Evolutionary conservation across 2,329 filamentous ascomycete genomes (phyloP), one percentile per base, ranked within the genome.

Genomic region (Aspergillus ochraceus): DNA sequence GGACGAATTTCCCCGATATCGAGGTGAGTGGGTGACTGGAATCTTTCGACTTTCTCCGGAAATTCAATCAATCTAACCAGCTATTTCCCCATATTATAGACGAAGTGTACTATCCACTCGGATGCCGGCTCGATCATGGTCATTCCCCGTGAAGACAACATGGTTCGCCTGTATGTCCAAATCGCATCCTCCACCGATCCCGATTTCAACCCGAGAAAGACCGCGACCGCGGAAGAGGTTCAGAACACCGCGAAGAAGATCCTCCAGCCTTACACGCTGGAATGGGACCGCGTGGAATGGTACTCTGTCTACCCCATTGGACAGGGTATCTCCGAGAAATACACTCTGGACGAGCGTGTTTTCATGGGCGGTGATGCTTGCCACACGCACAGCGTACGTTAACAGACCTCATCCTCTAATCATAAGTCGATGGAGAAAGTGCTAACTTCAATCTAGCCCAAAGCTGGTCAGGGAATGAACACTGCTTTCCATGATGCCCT

Each of bases 21-120:
- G 84, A 86, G 78, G 81, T 82, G 73, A 58, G 73, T 49, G 17
- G 17, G 11, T 30, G 14, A 11, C 39, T 12, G 20, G 3, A 3
- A 26, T 17, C 29, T 19, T 57, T 12, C 8, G 11, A n/a, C 11
- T n/a, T 8, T 24, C 10, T 12, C 0, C n/a, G 5, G 4, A 32
- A 6, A 14, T 12, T 6, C 39, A 5, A 14, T n/a, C 52, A 24
- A 36, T 36, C 58, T 47, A 19, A 50, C 52, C 53, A 59, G 53
- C 55, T 47, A 39, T 49, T 22, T 32, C n/a, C 20, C 54, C 36
- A 30, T 3, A 17, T 29, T 53, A 32, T 55, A 84, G 84, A 86
- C 86, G 79, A 87, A 87, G 80, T 87, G 85, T 75, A 87, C 85
- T n/a, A 87, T 88, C 30, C 85, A 87, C 74, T 88, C 85, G 0